Conservation (phyloP, 495 filamentous ascomycete genomes). For the Xylaria nigripes region DNA sequence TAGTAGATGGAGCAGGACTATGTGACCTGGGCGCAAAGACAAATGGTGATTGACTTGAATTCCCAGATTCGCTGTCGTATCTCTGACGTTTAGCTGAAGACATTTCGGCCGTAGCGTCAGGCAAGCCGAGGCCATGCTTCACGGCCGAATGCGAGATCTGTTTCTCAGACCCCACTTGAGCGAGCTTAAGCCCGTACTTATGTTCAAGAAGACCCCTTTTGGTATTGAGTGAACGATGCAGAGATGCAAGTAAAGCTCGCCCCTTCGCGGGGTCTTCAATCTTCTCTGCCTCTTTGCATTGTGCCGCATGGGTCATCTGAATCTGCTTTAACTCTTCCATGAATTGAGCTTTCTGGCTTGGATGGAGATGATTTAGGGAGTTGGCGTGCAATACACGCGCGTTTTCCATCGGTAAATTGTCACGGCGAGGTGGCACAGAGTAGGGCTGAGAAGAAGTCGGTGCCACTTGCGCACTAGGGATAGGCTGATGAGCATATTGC, state of each 20-base stretch:
- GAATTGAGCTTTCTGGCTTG: conserved; percentile 17
- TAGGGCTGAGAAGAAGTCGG: conserved; percentile 3
- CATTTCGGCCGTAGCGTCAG: neutral
- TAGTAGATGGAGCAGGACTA: neutral
- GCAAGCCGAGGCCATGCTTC: conserved; percentile 11
- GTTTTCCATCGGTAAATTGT: neutral
- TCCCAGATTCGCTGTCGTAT: conserved; percentile 11
- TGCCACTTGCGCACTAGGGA: neutral
- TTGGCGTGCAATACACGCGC: conserved; percentile 12
- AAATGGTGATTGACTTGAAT: neutral
- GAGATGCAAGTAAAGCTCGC: conserved; percentile 28
- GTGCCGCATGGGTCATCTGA: conserved; percentile 29
- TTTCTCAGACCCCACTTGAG: conserved; percentile 34
- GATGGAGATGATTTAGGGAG: conserved; percentile 34
- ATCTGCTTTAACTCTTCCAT: conserved; percentile 32
- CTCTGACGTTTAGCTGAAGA: conserved; percentile 16
- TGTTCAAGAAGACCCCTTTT: conserved; percentile 43
- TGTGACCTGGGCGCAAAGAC: neutral
- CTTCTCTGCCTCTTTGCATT: conserved; percentile 32
- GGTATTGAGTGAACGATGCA: conserved; percentile 40
- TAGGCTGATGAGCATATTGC: neutral
- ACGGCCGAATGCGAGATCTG: conserved; percentile 33
- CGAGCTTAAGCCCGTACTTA: conserved; percentile 41
- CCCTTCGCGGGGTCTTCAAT: conserved; percentile 29
- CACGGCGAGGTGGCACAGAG: conserved; percentile 9